These are phyloP conservation scores for Diplotaxis tenuifolia DNA, from an alignment of 345 rosid genomes.

Conservation along the genomic window DNA sequence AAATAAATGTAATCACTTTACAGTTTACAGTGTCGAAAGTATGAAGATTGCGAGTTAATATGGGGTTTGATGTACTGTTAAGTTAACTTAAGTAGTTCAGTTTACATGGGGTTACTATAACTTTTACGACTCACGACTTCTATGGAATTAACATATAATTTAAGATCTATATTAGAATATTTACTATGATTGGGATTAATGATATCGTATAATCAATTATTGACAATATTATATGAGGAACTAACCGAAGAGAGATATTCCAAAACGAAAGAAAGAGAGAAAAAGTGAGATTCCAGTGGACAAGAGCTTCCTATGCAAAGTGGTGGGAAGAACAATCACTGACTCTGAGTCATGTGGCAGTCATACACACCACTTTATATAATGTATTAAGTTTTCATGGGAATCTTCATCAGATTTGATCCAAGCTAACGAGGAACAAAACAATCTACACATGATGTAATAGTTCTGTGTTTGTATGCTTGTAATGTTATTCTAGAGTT, in stretches of 20 bases:
- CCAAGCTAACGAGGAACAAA: not conserved
- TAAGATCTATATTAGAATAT: not conserved
- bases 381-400: not conserved
- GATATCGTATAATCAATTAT: not conserved
- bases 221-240: not conserved
- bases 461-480: not conserved
- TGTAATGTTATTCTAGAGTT: not conserved
- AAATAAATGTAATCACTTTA: not conserved
- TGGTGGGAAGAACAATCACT: slow-evolving; percentile 30
- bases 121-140: not conserved
- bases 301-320: slow-evolving; percentile 16
- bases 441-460: not conserved
- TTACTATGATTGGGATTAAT: not conserved
- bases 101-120: not conserved
- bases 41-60: not conserved
- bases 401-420: not conserved
- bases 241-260: not conserved
- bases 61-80: not conserved
- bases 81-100: not conserved
- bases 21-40: not conserved
- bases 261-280: slow-evolving; percentile 10
- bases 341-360: slow-evolving; percentile 30
- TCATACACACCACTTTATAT: slow-evolving; percentile 15
- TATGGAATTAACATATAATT: not conserved
- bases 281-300: slow-evolving; percentile 13